Percentiles rank a stretch among this genome's conserved stretches.
phyloP scores from a whole-genome alignment of 345 rosid species.

The Carallia brachiata region DNA sequence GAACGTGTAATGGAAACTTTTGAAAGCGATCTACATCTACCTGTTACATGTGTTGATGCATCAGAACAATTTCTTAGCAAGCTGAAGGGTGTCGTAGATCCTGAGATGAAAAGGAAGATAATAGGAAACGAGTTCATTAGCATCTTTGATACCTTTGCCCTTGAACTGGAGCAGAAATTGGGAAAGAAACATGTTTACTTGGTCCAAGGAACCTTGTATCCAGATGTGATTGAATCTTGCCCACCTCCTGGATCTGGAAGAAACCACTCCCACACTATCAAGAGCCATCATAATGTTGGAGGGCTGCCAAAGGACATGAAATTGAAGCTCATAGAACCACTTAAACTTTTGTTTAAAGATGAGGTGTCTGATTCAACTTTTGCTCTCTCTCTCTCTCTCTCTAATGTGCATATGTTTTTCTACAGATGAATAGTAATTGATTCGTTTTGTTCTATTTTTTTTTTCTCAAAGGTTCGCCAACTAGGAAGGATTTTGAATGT shows the following conservation, averaged over 20 bases:
- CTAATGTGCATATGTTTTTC: background rate
- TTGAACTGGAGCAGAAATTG: constrained; percentile 65
- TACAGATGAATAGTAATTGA: background rate
- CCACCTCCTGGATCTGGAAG: constrained; percentile 97
- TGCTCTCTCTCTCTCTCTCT: background rate
- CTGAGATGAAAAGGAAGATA: constrained; percentile 87
- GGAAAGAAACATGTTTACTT: constrained; percentile 79
- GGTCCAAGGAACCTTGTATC: constrained; percentile 96
- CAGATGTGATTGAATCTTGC: constrained; percentile 96
- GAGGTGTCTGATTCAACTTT: constrained; percentile 52
- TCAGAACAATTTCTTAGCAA: constrained; percentile 69
- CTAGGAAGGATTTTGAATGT: constrained; percentile 82
- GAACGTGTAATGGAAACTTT: constrained; percentile 95
- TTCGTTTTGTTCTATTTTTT: background rate
- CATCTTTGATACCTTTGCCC: constrained; percentile 77
- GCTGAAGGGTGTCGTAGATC: constrained; percentile 86
- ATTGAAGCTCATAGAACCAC: constrained; percentile 93
- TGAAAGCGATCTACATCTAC: constrained; percentile 78
- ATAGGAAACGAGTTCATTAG: constrained; percentile 88
- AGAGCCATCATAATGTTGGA: constrained; percentile 99
- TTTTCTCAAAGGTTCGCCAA: constrained; percentile 68
- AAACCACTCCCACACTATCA: constrained; percentile 90
- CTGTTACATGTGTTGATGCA: constrained; percentile 88
- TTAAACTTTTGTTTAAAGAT: constrained; percentile 89
- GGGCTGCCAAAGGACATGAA: constrained; percentile 99